Evolutionary conservation across 345 rosid genomes (phyloP), one percentile per base, ranked within the genome.

Genomic region (Orychophragmus violaceus): DNA sequence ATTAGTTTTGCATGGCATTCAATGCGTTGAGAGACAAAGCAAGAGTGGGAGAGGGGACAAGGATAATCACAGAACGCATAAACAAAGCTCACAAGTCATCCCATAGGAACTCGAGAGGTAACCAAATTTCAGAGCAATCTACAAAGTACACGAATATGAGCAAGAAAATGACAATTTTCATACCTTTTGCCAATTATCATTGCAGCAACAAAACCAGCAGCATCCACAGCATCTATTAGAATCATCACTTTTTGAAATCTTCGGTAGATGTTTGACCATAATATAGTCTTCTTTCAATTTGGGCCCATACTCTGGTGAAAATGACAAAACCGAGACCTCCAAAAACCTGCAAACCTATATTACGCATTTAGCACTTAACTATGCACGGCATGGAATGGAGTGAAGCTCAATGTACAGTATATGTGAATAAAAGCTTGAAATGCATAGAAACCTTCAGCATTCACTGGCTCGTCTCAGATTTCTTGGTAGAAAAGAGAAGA

Each of bases 161-260:
- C 16, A 63, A 68, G 59, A 63, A 59, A 59, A 28, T 46, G 33
- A 62, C 41, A 62, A 50, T 69, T 69, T 49, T 5, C 66, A 78
- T 84, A 95, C 99, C 98, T 87, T 91, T 75, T 91, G 96, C 98
- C 98, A 95, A 77, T 84, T 95, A 81, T 91, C 88, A 76, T 89
- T 89, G 77, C 99, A 95, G 80, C 94, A 95, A 85, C 66, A 71
- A 70, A 86, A 85, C 87, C 91, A 87, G 71, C 70, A 33, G 66
- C 97, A 87, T 21, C 82, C 75, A 81, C 91, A 89, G 59, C 98
- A 91, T 74, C 66, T 82, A 66, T 64, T 74, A 24, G 90, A 79
- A 70, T 83, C 90, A 68, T 84, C 90, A 59, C 76, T 64, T 55
- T 72, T 87, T 37, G 80, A 59, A 69, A 89, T 70, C 59, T 82